Base-by-base conservation (phyloP, 257 asterid genomes). In the Gardenia jasminoides region DNA sequence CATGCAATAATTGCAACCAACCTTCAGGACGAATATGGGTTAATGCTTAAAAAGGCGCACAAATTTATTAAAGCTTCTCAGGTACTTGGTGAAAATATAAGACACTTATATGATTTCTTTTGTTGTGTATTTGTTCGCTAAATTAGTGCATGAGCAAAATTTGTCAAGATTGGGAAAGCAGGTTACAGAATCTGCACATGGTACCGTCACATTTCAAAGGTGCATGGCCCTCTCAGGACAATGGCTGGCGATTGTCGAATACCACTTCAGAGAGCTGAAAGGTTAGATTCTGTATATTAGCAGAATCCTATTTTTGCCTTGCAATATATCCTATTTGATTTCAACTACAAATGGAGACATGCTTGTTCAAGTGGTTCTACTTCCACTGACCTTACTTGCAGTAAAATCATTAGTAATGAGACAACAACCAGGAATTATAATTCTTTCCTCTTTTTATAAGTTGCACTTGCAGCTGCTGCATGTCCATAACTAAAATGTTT, bases 131-230 rank as follows among this genome's bases (percentile, higher is more conserved):
- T 30, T 26, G 10, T 9, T 22, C 17, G 31, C 24, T 54, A 31
- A 50, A 8, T 30, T 3, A 6, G 39, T 50, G 10, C 12, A n/a
- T n/a, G n/a, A 1, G 30, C 16, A 48, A 48, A 8, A 72, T 48
- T 24, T 47, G 31, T 44, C n/a, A 73, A 92, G 97, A 75, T 91
- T 73, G 79, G 67, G 1, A 50, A 80, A 46, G 80, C n/a, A n/a
- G n/a, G n/a, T n/a, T n/a, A 89, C 61, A 81, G 22, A 10, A 86
- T 43, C 77, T 46, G 78, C 81, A 72, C 72, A 10, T 89, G 92
- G 94, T 90, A 89, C 74, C 92, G 97, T 15, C 94, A 89, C 67
- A 48, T 82, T 78, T 84, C 94, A 6, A 91, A 88, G 97, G 97
- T 19, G 96, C 89, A 17, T 92, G 96, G 97, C 90, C 94, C 19